These are phyloP conservation scores for Dendrobium catenatum DNA, from an alignment of 106 monocot species.

Conservation along the genomic window DNA sequence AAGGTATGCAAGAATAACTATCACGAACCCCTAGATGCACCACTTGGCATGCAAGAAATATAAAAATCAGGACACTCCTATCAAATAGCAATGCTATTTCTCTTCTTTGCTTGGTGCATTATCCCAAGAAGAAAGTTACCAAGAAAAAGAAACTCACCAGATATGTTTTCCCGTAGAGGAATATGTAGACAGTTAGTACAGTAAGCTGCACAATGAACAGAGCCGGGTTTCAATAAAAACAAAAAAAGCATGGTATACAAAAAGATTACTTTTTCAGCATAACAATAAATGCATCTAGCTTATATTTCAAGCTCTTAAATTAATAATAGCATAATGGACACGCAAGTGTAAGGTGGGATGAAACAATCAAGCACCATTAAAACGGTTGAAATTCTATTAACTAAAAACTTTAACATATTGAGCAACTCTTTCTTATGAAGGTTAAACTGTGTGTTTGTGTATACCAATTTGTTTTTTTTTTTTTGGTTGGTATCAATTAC, in stretches of 20 bases:
- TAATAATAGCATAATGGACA: not conserved
- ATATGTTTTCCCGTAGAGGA: conserved; percentile 77
- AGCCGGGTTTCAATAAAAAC: not conserved
- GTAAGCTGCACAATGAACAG: conserved; percentile 54
- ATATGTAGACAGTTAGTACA: conserved; percentile 66
- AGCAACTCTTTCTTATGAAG: not conserved
- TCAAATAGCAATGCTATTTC: not conserved
- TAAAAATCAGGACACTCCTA: not conserved
- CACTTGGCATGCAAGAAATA: not conserved
- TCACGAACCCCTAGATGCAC: not conserved
- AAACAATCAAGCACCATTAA: not conserved
- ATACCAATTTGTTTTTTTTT: too few species aligned
- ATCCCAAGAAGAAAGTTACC: not conserved
- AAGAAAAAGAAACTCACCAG: conserved; percentile 35
- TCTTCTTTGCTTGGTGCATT: not conserved
- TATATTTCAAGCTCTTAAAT: not conserved
- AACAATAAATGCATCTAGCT: not conserved
- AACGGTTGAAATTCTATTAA: not conserved
- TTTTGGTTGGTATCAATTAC: too few species aligned
- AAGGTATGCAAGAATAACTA: not conserved
- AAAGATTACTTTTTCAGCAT: not conserved
- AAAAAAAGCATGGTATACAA: not conserved
- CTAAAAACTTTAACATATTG: not conserved
- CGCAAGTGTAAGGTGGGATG: not conserved
- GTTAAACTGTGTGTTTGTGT: too few species aligned